phyloP scores from a whole-genome alignment of 768 basidiomycete genomes.

The Galerina marginata region DNA sequence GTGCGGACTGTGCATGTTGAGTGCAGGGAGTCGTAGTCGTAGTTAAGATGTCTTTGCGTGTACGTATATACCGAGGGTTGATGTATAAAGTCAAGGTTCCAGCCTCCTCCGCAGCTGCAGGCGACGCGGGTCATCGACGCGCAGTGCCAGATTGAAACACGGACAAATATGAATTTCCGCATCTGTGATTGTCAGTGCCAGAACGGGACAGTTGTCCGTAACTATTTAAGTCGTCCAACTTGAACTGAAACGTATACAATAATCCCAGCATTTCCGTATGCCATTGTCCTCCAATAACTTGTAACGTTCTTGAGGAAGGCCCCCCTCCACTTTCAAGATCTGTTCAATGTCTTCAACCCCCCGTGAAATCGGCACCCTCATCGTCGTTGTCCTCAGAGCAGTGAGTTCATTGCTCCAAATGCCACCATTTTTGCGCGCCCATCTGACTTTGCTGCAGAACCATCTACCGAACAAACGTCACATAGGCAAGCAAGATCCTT shows the following conservation, averaged over 20 bases:
- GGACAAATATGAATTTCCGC: constrained; percentile 22
- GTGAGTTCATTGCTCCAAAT: constrained; percentile 52
- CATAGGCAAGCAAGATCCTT: constrained; percentile 98
- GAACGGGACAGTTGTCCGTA: constrained; percentile 17
- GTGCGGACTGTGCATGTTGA: not conserved
- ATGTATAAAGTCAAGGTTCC: not conserved
- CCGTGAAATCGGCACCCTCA: constrained; percentile 89
- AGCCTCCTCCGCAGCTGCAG: not conserved
- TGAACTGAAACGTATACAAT: constrained; percentile 22
- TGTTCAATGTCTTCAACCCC: constrained; percentile 61
- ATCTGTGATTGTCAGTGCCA: constrained; percentile 27
- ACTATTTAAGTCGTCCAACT: constrained; percentile 25
- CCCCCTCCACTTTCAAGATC: constrained; percentile 13
- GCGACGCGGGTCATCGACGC: constrained; percentile 8
- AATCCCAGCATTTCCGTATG: constrained; percentile 23
- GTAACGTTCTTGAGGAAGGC: constrained; percentile 13
- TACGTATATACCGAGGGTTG: not conserved
- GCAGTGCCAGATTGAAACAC: constrained; percentile 18
- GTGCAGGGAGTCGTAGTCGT: not conserved
- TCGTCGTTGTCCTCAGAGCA: constrained; percentile 92
- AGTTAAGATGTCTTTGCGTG: not conserved
- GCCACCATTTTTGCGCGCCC: constrained; percentile 21
- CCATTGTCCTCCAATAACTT: constrained; percentile 14
- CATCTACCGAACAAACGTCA: constrained; percentile 90
- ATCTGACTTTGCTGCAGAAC: constrained; percentile 52